phyloP scores from a whole-genome alignment of 352 stramenopile genomes.

The Pythium diclinum region DNA sequence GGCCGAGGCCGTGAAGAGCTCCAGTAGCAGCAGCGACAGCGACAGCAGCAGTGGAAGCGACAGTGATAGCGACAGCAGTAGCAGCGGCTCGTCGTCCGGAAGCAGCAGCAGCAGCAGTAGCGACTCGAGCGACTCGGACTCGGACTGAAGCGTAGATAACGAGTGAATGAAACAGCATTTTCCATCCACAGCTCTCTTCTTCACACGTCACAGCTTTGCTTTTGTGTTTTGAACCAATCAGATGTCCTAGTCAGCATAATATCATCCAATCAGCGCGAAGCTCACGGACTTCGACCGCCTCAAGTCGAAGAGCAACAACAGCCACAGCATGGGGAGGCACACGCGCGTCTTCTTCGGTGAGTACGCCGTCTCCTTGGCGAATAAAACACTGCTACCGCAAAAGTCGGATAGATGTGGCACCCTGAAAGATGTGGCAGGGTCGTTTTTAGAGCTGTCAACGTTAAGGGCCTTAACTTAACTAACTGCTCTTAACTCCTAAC shows the following conservation, averaged over 20 bases:
- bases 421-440: too few relatives aligned
- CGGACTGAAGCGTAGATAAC: constrained; percentile 26
- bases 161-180: constrained; percentile 1
- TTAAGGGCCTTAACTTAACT: too few relatives aligned
- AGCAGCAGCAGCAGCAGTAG: constrained; percentile 22
- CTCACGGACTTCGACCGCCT: not conserved
- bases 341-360: constrained; percentile 44
- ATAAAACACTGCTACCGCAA: too few relatives aligned
- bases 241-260: not conserved
- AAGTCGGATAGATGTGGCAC: too few relatives aligned
- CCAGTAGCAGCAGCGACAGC: constrained; percentile 28
- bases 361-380: not conserved
- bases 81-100: constrained; percentile 40
- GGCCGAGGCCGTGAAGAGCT: constrained; percentile 29
- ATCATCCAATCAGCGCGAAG: not conserved
- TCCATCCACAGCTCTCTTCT: not conserved
- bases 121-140: constrained; percentile 28
- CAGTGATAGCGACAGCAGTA: constrained; percentile 36
- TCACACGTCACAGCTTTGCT: not conserved
- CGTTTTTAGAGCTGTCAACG: too few relatives aligned
- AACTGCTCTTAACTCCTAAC: too few relatives aligned
- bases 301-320: not conserved
- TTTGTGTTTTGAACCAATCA: not conserved
- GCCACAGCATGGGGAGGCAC: constrained; percentile 20
- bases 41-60: constrained; percentile 37